Conservation (phyloP, 1,284 basidiomycete genomes). For the Ustanciosporium gigantosporum region DNA sequence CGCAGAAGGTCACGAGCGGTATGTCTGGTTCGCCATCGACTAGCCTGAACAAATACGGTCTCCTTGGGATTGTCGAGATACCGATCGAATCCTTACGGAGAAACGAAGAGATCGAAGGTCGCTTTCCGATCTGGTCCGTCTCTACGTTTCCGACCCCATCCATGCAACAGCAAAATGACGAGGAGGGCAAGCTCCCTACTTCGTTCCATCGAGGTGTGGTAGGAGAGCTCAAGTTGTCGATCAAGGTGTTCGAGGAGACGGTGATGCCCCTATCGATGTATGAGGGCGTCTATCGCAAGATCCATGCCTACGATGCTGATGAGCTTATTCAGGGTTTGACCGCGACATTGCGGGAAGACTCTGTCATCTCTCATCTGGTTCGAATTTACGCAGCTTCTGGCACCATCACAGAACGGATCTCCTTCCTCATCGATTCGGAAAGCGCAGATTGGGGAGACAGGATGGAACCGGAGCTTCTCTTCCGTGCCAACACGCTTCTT, state of each 20-base stretch:
- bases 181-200: conserved; percentile 12
- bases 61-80: conserved; percentile 47
- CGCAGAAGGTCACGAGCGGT: conserved; percentile 13
- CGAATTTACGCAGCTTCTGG: conserved; percentile 45
- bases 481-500: conserved; percentile 51
- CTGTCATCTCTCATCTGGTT: conserved; percentile 38
- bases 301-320: conserved; percentile 22
- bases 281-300: conserved; percentile 23
- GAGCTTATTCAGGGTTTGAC: conserved; percentile 28
- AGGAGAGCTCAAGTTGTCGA: conserved; percentile 42
- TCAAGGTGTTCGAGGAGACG: conserved; percentile 39
- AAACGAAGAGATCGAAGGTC: conserved; percentile 51
- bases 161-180: conserved; percentile 7
- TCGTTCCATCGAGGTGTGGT: conserved; percentile 36
- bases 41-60: conserved; percentile 17
- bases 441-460: conserved; percentile 28
- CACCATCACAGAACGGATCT: conserved; percentile 40
- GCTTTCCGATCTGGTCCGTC: conserved; percentile 51
- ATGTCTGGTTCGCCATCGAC: conserved; percentile 11
- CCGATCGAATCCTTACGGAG: conserved; percentile 48
- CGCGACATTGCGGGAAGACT: conserved; percentile 38
- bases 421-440: conserved; percentile 36
- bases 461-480: conserved; percentile 46
- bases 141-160: conserved; percentile 5
- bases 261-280: conserved; percentile 44